Conservation (phyloP, 2,329 filamentous ascomycete genomes). For the Lachnellula arida region DNA sequence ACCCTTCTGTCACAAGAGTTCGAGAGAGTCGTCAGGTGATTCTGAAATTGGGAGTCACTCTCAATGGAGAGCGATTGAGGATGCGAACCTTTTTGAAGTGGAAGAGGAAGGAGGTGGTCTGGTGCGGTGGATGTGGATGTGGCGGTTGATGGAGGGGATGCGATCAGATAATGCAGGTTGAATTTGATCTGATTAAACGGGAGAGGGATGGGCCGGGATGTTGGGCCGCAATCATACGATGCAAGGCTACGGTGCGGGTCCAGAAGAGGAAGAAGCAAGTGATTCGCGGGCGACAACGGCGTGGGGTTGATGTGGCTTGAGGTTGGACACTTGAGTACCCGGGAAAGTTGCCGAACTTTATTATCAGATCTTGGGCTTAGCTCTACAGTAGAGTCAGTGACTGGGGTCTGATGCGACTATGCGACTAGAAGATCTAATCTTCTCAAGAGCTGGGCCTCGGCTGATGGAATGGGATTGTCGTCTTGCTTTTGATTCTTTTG, state of each 20-base stretch:
- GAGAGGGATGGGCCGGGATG: background rate
- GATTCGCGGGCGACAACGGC: background rate
- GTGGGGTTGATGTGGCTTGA: background rate
- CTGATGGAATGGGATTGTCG: too few relatives aligned
- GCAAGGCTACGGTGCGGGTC: too few relatives aligned
- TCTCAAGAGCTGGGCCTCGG: too few relatives aligned
- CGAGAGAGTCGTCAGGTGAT: background rate
- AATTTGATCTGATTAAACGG: slow-evolving; percentile 14
- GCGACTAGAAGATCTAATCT: too few relatives aligned
- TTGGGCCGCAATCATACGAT: background rate
- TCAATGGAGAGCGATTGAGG: background rate
- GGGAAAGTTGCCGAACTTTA: background rate
- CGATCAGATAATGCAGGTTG: slow-evolving; percentile 14
- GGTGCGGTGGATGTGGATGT: background rate
- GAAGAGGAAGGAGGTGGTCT: background rate
- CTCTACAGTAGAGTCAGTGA: too few relatives aligned
- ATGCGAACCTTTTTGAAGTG: background rate
- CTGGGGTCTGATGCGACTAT: too few relatives aligned
- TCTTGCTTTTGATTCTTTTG: too few relatives aligned
- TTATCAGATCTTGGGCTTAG: too few relatives aligned
- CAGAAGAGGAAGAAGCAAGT: too few relatives aligned
- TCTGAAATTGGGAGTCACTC: background rate
- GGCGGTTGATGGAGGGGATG: background rate
- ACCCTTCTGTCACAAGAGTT: background rate
- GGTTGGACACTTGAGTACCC: background rate